Evolutionary conservation across 306 rosid species (phyloP).

Genomic region (Macrotyloma uniflorum): DNA sequence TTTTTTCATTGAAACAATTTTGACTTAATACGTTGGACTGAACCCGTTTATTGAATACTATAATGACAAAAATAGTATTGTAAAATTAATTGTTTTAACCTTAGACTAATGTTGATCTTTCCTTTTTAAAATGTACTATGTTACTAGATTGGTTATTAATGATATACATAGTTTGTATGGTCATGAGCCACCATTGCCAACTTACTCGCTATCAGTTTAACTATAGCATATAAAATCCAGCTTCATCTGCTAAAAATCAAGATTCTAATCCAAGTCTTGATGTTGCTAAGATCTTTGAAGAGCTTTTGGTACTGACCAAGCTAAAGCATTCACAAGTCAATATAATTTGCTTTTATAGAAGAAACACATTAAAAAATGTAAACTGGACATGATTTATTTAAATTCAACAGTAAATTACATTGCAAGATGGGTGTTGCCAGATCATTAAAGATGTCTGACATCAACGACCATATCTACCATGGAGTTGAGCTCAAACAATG

Average conservation of each 20-base stretch:
- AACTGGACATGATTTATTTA: conserved; percentile 10
- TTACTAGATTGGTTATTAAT: background rate
- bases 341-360: background rate
- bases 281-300: background rate
- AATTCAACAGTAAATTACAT: conserved; percentile 25
- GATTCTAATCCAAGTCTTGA: conserved; percentile 6
- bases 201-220: no score
- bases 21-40: no score
- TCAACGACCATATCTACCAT: conserved; percentile 16
- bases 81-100: background rate
- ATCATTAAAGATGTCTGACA: background rate
- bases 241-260: background rate
- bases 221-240: background rate
- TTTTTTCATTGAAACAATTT: no score
- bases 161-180: background rate
- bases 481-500: conserved; percentile 18
- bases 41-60: no score
- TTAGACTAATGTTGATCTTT: background rate
- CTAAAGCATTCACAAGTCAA: conserved; percentile 20
- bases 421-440: conserved; percentile 18
- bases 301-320: background rate
- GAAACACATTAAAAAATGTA: conserved; percentile 17
- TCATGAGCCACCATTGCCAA: background rate
- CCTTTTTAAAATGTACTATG: background rate
- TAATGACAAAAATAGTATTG: background rate